These are phyloP conservation scores for Eucalyptus albens DNA, from an alignment of 345 rosid genomes.

Conservation along the genomic window DNA sequence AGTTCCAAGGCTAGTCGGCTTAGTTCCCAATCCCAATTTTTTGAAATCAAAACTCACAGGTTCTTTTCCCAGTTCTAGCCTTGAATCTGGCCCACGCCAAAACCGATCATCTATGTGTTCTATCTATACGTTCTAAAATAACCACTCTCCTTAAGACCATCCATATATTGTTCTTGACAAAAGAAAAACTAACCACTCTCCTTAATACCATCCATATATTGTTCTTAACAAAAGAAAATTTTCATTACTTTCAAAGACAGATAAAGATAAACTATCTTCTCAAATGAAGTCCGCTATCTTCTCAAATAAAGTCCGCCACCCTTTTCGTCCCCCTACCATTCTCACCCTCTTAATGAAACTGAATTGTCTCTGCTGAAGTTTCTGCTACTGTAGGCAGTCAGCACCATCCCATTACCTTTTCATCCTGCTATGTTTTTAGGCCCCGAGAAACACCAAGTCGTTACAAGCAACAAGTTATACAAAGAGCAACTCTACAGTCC, in stretches of 20 bases:
- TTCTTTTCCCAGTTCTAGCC: background rate
- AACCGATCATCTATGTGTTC: background rate
- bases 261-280: background rate
- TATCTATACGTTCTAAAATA: background rate
- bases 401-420: background rate
- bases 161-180: background rate
- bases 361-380: background rate
- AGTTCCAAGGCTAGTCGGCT: background rate
- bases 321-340: background rate
- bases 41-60: background rate
- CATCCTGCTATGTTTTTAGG: background rate
- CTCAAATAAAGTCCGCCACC: background rate
- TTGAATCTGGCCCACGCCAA: background rate
- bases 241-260: background rate
- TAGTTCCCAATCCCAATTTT: background rate
- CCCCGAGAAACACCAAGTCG: background rate
- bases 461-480: background rate
- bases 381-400: background rate
- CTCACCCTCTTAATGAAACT: background rate
- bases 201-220: background rate
- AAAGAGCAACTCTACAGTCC: background rate
- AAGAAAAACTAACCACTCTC: background rate
- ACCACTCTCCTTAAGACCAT: background rate
- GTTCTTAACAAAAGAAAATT: background rate
- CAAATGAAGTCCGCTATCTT: background rate